These are phyloP conservation scores for Elymus sibiricus DNA, from an alignment of 176 grass and related monocot species.

Conservation along the genomic window DNA sequence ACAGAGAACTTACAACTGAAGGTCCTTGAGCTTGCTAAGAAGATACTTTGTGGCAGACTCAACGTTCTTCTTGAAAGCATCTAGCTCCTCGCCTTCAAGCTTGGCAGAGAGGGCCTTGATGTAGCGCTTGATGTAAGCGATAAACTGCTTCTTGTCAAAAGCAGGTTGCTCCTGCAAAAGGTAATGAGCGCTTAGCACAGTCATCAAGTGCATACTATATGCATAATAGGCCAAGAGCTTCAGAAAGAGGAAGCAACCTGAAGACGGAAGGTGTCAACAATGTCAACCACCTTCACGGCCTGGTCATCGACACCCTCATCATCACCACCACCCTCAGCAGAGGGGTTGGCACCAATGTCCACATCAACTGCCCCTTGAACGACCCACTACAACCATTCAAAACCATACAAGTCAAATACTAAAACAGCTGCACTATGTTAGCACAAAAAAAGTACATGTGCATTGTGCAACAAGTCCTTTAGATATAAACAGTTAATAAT, in stretches of 20 bases:
- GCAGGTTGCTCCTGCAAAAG: conserved; percentile 73
- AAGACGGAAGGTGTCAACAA: conserved; percentile 89
- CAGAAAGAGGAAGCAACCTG: conserved; percentile 37
- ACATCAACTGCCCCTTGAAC: conserved; percentile 62
- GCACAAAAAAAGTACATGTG: too few relatives aligned
- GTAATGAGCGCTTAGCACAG: not conserved
- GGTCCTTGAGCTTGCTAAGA: conserved; percentile 75
- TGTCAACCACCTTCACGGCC: conserved; percentile 78
- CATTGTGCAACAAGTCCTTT: too few relatives aligned
- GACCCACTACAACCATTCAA: conserved; percentile 60
- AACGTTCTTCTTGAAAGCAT: conserved; percentile 69
- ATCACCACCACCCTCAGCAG: conserved; percentile 64
- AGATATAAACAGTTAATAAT: not conserved
- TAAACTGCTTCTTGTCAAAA: conserved; percentile 84
- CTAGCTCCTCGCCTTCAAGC: conserved; percentile 43
- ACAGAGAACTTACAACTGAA: conserved; percentile 76
- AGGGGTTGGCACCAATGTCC: conserved; percentile 95
- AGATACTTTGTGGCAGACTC: conserved; percentile 77
- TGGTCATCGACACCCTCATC: conserved; percentile 77
- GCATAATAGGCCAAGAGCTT: not conserved
- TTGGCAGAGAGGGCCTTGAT: conserved; percentile 59
- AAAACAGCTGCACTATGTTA: not conserved
- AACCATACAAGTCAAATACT: not conserved
- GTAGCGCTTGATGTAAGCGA: conserved; percentile 74
- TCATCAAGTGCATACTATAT: not conserved